phyloP scores from a whole-genome alignment of 208 protist genomes.

The Endotrypanum monterogeii region DNA sequence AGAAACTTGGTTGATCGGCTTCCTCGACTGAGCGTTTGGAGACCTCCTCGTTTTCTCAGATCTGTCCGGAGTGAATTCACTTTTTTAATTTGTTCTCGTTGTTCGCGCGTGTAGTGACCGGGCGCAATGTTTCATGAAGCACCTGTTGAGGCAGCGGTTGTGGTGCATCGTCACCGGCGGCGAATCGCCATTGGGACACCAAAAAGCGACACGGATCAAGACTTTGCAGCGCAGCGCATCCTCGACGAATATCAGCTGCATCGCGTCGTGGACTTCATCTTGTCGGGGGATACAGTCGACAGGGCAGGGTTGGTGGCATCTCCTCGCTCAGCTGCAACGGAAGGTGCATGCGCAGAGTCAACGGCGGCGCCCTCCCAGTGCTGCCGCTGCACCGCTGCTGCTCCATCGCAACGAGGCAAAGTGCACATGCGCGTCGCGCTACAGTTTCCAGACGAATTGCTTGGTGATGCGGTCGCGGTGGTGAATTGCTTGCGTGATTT shows the following conservation, averaged over 20 bases:
- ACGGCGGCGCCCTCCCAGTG: not conserved
- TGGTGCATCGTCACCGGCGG: slow-evolving; percentile 41
- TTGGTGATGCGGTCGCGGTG: slow-evolving; percentile 70
- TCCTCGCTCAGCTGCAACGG: too few species aligned
- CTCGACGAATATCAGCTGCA: slow-evolving; percentile 30
- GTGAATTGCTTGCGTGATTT: slow-evolving; percentile 49
- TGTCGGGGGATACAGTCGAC: slow-evolving; percentile 7
- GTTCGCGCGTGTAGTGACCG: too few species aligned
- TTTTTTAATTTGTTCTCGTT: too few species aligned
- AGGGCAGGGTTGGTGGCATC: not conserved
- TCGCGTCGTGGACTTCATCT: slow-evolving; percentile 29
- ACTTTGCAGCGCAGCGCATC: slow-evolving; percentile 11
- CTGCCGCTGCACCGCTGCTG: not conserved
- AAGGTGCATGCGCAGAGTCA: not conserved
- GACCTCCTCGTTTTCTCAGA: not conserved
- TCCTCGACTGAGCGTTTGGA: not conserved
- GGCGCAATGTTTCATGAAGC: slow-evolving; percentile 76
- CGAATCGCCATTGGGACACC: not conserved
- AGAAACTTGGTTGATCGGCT: not conserved
- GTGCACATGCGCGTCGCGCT: slow-evolving; percentile 61
- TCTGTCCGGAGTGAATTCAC: not conserved
- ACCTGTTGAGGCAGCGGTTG: slow-evolving; percentile 46
- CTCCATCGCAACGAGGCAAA: not conserved
- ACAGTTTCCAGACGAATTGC: slow-evolving; percentile 90
- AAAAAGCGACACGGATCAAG: not conserved